Evolutionary conservation across 805 yeast genomes (phyloP).

Genomic region (Kodamaea restingae): DNA sequence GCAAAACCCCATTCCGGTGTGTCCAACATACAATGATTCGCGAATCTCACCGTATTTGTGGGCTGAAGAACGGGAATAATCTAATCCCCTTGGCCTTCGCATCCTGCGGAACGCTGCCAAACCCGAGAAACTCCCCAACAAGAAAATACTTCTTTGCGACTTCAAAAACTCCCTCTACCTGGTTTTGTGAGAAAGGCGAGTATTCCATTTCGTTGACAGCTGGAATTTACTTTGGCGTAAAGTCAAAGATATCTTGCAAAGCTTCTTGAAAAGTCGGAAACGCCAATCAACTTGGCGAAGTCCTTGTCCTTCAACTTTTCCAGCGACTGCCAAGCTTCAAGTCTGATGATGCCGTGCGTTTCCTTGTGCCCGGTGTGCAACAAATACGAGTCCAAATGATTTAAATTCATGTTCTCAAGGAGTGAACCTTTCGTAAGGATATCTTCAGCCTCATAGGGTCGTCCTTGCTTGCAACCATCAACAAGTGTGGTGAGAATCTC

Average conservation of each 20-base stretch:
- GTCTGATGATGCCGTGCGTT: conserved; percentile 33
- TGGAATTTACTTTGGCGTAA: conserved; percentile 60
- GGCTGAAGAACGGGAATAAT: conserved; percentile 55
- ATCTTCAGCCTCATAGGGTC: conserved; percentile 11
- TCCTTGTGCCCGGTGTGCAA: conserved; percentile 45
- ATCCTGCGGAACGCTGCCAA: conserved; percentile 64
- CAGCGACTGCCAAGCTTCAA: conserved; percentile 64
- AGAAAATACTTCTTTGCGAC: conserved; percentile 57
- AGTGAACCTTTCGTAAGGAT: conserved; percentile 43
- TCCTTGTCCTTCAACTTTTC: conserved; percentile 64
- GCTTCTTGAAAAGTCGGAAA: conserved; percentile 72
- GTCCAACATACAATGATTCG: conserved; percentile 81
- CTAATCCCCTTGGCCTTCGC: conserved; percentile 48
- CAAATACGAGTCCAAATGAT: conserved; percentile 50
- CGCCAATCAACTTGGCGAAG: conserved; percentile 70
- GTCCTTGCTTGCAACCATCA: conserved; percentile 17
- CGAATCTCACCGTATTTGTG: conserved; percentile 47
- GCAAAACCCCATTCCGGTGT: conserved; percentile 68
- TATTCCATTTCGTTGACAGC: conserved; percentile 84
- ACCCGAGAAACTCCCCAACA: conserved; percentile 66
- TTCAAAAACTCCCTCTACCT: conserved; percentile 63
- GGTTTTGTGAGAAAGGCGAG: conserved; percentile 85
- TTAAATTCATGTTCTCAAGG: conserved; percentile 36
- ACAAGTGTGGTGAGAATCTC: conserved; percentile 58
- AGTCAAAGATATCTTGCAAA: conserved; percentile 66